Conservation (phyloP, 257 asterid species). For the Primulina huaijiensis region DNA sequence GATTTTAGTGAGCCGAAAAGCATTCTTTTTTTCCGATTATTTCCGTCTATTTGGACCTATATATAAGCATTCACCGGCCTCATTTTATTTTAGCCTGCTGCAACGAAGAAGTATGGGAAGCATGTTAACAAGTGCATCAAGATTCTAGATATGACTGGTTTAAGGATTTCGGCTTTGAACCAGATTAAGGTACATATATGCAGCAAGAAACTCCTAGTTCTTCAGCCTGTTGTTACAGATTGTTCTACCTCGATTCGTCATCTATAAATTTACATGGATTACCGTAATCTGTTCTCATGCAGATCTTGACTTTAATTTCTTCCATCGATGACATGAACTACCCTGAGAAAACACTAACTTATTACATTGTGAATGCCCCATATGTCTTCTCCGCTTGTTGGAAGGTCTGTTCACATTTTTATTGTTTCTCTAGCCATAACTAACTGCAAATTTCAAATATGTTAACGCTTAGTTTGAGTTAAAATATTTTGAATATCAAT, state of each 20-base stretch:
- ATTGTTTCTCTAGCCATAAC: too few species aligned
- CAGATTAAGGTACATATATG: conserved; percentile 51
- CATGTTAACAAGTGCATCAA: conserved; percentile 56
- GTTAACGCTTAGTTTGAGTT: not conserved
- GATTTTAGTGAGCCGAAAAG: conserved; percentile 49
- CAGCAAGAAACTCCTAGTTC: conserved; percentile 18
- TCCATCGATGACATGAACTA: conserved; percentile 76
- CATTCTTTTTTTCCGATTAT: not conserved
- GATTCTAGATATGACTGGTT: conserved; percentile 70
- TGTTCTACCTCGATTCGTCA: not conserved
- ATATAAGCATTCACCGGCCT: conserved; percentile 8
- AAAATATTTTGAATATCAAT: not conserved
- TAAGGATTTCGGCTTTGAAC: conserved; percentile 64
- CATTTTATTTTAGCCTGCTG: conserved; percentile 47
- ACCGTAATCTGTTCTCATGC: conserved; percentile 23
- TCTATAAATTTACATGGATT: not conserved
- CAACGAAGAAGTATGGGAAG: conserved; percentile 48
- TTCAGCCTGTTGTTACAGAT: not conserved
- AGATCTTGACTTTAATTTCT: conserved; percentile 60
- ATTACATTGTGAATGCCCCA: conserved; percentile 75
- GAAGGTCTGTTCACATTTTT: conserved; percentile 49
- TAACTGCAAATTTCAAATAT: too few species aligned
- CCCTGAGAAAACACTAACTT: conserved; percentile 67
- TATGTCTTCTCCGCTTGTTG: conserved; percentile 73
- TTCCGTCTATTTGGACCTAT: conserved; percentile 3